A percentile compares a stretch with the other conserved stretches of the same genome.
Evolutionary conservation across 768 basidiomycete genomes (phyloP).

Genomic region (Agrocybe praecox): DNA sequence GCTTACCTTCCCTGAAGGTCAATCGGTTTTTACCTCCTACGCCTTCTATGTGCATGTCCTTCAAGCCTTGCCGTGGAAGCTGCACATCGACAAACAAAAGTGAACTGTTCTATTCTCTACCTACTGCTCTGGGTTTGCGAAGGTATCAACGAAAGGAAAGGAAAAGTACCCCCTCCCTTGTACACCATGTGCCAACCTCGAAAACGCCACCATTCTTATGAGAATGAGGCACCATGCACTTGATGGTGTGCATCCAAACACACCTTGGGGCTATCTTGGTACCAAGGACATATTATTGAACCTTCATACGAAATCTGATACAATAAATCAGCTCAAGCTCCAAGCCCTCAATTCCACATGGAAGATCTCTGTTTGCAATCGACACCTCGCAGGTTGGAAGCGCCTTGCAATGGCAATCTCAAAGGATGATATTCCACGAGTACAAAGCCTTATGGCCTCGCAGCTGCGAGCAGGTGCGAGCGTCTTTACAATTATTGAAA

Average conservation of each 20-base stretch:
- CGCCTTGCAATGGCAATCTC: slow-evolving; percentile 8
- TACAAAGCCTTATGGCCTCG: slow-evolving; percentile 10
- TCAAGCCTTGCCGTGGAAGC: slow-evolving; percentile 3
- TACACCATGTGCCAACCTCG: slow-evolving; percentile 1
- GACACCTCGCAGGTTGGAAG: slow-evolving; percentile 14
- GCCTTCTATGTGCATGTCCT: background rate
- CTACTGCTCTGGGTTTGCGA: background rate
- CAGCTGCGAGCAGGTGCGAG: slow-evolving; percentile 3
- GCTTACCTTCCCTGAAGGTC: background rate
- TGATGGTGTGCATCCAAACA: slow-evolving; percentile 14
- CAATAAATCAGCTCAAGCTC: slow-evolving; percentile 9
- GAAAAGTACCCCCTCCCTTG: slow-evolving; percentile 1
- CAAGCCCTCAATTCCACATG: slow-evolving; percentile 6
- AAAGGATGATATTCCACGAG: slow-evolving; percentile 10
- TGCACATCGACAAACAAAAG: background rate
- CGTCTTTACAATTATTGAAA: slow-evolving; percentile 13
- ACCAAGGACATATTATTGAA: slow-evolving; percentile 4
- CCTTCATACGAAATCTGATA: slow-evolving; percentile 6
- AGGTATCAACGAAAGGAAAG: background rate
- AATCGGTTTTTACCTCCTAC: background rate
- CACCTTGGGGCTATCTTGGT: slow-evolving; percentile 13
- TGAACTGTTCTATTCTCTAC: background rate
- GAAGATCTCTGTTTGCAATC: slow-evolving; percentile 9
- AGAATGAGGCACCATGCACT: slow-evolving; percentile 7
- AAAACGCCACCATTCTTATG: slow-evolving; percentile 8